Percentiles rank a stretch among this genome's conserved stretches.
These are phyloP conservation scores for Pichia sp. DNA, from an alignment of 1,139 yeast species.

Conservation along the genomic window DNA sequence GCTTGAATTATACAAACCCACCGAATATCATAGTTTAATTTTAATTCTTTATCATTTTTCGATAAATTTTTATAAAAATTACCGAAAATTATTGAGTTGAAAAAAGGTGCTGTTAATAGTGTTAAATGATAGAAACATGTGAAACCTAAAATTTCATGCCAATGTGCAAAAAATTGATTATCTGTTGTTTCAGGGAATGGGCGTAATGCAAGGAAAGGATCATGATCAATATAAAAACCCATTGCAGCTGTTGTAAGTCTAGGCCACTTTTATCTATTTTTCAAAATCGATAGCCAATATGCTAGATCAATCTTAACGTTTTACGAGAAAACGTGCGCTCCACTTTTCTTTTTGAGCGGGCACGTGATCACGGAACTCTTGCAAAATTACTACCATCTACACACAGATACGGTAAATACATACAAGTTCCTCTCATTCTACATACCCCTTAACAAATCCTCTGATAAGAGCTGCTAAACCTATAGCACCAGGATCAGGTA, in stretches of 20 bases:
- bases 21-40: conserved; percentile 49
- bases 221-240: conserved; percentile 27
- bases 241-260: not conserved
- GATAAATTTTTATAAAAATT: conserved; percentile 19
- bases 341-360: too few species aligned
- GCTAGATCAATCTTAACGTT: too few species aligned
- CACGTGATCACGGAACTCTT: too few species aligned
- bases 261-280: too few species aligned
- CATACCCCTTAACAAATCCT: conserved; percentile 35
- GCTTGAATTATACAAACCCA: conserved; percentile 51
- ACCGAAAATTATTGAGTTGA: conserved; percentile 25
- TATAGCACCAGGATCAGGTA: conserved; percentile 94
- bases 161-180: conserved; percentile 35
- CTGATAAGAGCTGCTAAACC: conserved; percentile 63
- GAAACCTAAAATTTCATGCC: conserved; percentile 46
- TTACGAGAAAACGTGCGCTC: too few species aligned
- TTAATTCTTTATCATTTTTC: conserved; percentile 19
- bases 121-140: conserved; percentile 35
- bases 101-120: conserved; percentile 32
- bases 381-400: not conserved
- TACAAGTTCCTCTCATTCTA: too few species aligned
- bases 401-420: too few species aligned
- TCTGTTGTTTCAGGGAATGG: conserved; percentile 40
- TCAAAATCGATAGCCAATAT: too few species aligned
- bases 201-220: conserved; percentile 38